Percentiles rank a stretch among this genome's conserved stretches.
These are phyloP conservation scores for Diaporthe sp. DNA, from an alignment of 2,329 filamentous ascomycete genomes.

Conservation along the genomic window DNA sequence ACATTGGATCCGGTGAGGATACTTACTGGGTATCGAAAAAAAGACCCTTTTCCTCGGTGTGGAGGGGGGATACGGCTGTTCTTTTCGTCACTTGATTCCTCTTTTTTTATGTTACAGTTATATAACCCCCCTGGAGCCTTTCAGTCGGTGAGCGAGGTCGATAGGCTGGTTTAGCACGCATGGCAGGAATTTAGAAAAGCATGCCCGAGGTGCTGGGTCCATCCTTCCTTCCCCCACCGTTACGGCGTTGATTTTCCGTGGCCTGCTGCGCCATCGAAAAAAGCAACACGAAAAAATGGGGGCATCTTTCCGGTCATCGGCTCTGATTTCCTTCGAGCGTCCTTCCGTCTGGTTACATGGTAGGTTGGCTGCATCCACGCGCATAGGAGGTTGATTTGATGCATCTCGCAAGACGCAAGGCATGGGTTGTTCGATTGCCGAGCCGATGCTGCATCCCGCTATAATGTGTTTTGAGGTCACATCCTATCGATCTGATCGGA, in stretches of 20 bases:
- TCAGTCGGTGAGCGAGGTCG: slow-evolving; percentile 14
- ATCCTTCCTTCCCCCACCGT: background rate
- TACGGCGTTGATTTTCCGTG: background rate
- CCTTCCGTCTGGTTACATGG: slow-evolving; percentile 11
- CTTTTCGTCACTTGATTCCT: background rate
- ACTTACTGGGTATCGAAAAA: background rate
- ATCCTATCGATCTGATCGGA: slow-evolving; percentile 27
- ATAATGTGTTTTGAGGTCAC: background rate
- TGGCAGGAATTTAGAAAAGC: background rate
- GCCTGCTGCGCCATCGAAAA: background rate
- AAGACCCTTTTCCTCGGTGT: background rate
- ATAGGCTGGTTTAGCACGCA: background rate
- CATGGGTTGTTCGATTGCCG: background rate
- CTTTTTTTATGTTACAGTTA: slow-evolving; percentile 28
- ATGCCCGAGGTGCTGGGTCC: background rate
- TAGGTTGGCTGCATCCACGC: background rate
- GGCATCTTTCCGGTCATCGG: slow-evolving; percentile 12
- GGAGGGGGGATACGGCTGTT: background rate
- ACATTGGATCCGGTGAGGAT: background rate
- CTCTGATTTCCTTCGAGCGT: background rate
- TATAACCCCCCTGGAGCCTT: background rate
- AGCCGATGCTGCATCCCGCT: background rate
- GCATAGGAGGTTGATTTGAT: background rate
- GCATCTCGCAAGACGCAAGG: background rate
- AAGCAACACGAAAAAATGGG: background rate